Percentiles rank a stretch among this genome's conserved stretches.
These are phyloP conservation scores for Oxyria digyna DNA, from an alignment of 148 eudicot species.

Conservation along the genomic window DNA sequence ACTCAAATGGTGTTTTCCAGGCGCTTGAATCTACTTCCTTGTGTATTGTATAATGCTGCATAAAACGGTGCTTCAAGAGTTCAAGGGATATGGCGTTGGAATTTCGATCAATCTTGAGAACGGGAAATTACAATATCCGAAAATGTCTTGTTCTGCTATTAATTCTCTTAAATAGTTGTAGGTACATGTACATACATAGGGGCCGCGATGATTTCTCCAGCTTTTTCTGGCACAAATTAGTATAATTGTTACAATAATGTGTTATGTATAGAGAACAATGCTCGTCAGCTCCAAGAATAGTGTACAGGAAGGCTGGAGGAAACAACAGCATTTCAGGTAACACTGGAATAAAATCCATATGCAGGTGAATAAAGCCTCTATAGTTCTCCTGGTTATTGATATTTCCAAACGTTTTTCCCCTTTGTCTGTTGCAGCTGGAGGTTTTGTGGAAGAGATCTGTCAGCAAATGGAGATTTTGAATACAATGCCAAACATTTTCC, in stretches of 20 bases:
- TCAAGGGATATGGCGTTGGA: not conserved
- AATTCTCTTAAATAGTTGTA: not conserved
- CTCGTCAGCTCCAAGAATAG: not conserved
- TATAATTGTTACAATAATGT: not conserved
- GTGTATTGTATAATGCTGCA: not conserved
- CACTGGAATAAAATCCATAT: not conserved
- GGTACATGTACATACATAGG: slow-evolving; percentile 4
- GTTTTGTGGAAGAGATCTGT: not conserved
- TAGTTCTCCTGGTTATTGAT: not conserved
- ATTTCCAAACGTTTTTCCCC: not conserved
- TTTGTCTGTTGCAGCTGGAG: not conserved
- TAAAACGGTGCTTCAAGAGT: not conserved
- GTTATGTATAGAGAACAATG: not conserved
- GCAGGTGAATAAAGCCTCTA: not conserved
- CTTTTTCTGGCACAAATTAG: not conserved
- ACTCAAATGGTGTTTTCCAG: not conserved
- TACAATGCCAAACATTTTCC: no score
- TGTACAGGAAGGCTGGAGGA: not conserved
- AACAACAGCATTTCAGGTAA: not conserved
- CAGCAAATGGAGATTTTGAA: not conserved
- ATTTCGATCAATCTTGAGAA: not conserved
- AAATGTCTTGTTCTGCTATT: not conserved
- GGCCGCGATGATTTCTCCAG: not conserved
- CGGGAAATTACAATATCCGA: not conserved
- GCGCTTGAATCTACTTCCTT: not conserved